phyloP scores from a whole-genome alignment of 352 stramenopile species.

The Globisporangium mamillatum region DNA sequence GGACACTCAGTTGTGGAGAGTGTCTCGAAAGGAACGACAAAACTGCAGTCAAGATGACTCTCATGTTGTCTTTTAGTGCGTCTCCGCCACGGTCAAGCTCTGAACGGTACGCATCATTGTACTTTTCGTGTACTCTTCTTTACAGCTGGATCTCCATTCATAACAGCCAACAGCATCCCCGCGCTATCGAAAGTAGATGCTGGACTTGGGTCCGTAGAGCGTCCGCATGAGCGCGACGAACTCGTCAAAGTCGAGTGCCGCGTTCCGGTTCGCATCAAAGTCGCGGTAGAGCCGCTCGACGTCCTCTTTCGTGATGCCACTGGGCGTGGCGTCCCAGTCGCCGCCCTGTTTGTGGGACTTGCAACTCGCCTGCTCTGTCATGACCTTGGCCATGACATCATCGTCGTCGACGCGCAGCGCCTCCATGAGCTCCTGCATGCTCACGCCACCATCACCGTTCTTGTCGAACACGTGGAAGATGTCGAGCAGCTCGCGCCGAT shows the following conservation, averaged over 20 bases:
- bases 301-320: constrained; percentile 55
- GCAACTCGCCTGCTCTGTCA: constrained; percentile 31
- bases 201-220: constrained; percentile 33
- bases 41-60: too few relatives aligned
- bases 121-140: too few relatives aligned
- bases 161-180: too few relatives aligned
- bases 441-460: constrained; percentile 62
- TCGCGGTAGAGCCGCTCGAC: constrained; percentile 55
- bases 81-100: too few relatives aligned
- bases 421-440: constrained; percentile 73
- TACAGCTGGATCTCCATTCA: too few relatives aligned
- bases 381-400: constrained; percentile 46
- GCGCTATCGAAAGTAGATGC: constrained; percentile 18
- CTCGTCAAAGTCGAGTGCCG: constrained; percentile 63
- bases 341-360: background rate
- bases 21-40: too few relatives aligned
- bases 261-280: constrained; percentile 49
- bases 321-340: constrained; percentile 14
- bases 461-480: constrained; percentile 75
- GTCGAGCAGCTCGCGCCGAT: constrained; percentile 43
- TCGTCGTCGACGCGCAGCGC: constrained; percentile 64
- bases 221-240: constrained; percentile 59
- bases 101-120: too few relatives aligned
- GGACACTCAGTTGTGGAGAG: too few relatives aligned
- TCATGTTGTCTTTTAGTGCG: too few relatives aligned